Evolutionary conservation across 2,329 filamentous ascomycete genomes (phyloP), one percentile per base, ranked within the genome.

Genomic region (Clonostachys rosea): DNA sequence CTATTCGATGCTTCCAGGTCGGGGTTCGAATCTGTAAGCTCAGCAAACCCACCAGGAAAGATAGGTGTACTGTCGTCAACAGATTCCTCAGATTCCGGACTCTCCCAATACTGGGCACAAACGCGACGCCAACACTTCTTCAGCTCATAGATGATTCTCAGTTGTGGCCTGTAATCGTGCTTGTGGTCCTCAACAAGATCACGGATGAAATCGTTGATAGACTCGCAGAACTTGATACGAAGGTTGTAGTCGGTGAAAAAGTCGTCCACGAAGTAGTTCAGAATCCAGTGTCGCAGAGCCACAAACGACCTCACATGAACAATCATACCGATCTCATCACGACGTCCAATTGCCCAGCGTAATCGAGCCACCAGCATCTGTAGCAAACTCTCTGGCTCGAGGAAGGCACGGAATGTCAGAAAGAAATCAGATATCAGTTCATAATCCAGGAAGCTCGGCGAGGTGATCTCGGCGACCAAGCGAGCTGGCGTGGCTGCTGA

Each of bases 371-470:
- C 78, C 14, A 99, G 76, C 75, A 96, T 90, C 42, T 84, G 83
- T 18, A 96, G 76, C 5, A 99, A 75, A 56, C 92, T 86, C 17
- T 76, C 74, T 0, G 87, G 76, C 12, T 89, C 84, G 49, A 99
- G 74, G 60, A 96, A 99, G 4, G 87, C 81, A 43, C 94, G 88
- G 60, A 90, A 99, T 0, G 94, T 97, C 18, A 99, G 79, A 60
- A 99, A 99, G 68, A 99, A 99, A 65, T 99, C 94, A 2, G 94
- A 97, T 5, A 99, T 81, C 6, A 99, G 78, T 59, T 97, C 92
- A 63, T 99, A 99, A 64, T 99, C 92, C 59, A 99, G 82, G 62
- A 97, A 96, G 44, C 84, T 91, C 14, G 94, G 90, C 1, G 94
- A 97, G 0, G 94, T 97, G 52, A 99, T 96, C 67, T 99, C 91